Base-by-base conservation (phyloP, 192 early-diverging fungal genomes). In the Coemansia sp. region DNA sequence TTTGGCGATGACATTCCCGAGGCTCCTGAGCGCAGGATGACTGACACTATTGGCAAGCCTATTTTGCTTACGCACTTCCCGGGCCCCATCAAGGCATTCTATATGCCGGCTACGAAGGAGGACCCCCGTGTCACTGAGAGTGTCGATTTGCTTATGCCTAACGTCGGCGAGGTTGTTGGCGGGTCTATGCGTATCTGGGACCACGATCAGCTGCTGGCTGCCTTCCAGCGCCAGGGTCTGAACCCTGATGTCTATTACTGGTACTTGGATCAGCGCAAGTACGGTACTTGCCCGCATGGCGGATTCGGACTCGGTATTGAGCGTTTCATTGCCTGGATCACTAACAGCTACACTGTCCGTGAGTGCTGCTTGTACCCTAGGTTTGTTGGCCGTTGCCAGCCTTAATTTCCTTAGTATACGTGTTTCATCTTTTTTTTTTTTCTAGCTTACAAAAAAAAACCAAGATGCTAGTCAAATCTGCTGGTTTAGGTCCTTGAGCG, bases 1-100 rank as follows among this genome's bases (percentile, higher is more conserved):
- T 96, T 97, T 84, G 98, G 98, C 61, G 97, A 99, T 65, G 98
- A 99, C 78, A 99, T 99, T 70, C 96, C 96, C 39, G 98, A 99
- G 81, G 86, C 91, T 35, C 97, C 98, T 37, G 98, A 99, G 82
- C 93, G 98, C 67, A 77, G 84, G 66, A 99, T 99, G 98, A 99
- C 97, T n/a, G 96, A 99, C 82, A 87, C 94, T 53, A 98, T 99
- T 73, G 86, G 86, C 76, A 88, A 91, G 69, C 98, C 98, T 34
- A 98, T 99, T 65, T 86, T 99, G 70, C 84, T 99, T 49, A 93
- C 90, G 76, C 89, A 90, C 49, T 99, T 99, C 90, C 98, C 98
- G n/a, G 91, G 86, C 30, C 92, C 96, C 53, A 96, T 98, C 84
- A 99, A 99, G 90, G 85, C 89, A 5, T 99, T 99, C 89, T 99